Percentiles rank a stretch among this genome's conserved stretches.
Evolutionary conservation across 2,329 filamentous ascomycete species (phyloP).

Genomic region (Colletotrichum lentis): DNA sequence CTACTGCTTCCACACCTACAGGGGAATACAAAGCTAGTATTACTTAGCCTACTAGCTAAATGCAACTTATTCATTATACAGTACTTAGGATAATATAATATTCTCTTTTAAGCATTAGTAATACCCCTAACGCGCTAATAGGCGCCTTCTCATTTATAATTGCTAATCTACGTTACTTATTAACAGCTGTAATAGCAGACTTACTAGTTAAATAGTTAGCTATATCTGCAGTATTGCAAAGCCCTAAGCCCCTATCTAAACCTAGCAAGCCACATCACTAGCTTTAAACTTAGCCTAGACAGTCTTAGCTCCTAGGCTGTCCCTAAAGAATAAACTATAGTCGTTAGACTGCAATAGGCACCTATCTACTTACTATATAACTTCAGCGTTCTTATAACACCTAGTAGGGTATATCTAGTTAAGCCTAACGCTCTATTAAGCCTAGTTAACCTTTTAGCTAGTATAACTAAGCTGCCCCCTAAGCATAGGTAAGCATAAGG

Average conservation of each 20-base stretch:
- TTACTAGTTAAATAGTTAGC: not conserved
- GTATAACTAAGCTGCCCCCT: not conserved
- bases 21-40: not conserved
- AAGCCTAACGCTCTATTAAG: not conserved
- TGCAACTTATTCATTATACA: not conserved
- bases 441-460: not conserved
- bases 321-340: not conserved
- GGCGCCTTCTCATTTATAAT: not conserved
- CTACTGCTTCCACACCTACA: not conserved
- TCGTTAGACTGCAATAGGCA: not conserved
- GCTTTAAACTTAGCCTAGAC: not conserved
- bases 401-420: not conserved
- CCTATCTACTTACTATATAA: not conserved
- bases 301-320: not conserved
- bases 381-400: not conserved
- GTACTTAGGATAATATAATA: not conserved
- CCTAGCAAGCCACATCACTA: not conserved
- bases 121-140: not conserved
- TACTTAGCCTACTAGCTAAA: not conserved
- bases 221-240: not conserved
- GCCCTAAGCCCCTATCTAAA: not conserved
- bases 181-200: not conserved
- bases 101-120: not conserved
- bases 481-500: not conserved
- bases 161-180: not conserved